Conservation (phyloP, 371 early-diverging fungal species). For the Circinella minor region DNA sequence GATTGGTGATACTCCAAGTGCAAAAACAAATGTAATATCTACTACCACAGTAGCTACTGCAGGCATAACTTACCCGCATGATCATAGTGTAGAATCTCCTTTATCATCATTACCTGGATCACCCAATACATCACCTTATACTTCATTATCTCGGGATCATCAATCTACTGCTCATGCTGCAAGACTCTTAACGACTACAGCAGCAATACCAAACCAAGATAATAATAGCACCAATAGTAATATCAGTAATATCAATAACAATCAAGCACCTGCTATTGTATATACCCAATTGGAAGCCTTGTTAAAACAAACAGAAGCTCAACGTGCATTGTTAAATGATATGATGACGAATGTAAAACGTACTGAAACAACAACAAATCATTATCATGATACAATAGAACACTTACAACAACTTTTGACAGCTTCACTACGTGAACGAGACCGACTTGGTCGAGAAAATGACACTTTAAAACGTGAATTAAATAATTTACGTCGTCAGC, state of each 20-base stretch:
- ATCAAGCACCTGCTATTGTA: conserved; percentile 12
- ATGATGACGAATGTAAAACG: conserved; percentile 13
- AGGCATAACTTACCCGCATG: background rate
- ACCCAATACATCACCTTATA: conserved; percentile 30
- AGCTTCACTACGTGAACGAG: conserved; percentile 52
- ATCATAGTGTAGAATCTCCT: conserved; percentile 13
- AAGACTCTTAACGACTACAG: background rate
- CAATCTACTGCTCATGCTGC: conserved; percentile 1
- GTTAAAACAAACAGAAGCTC: conserved; percentile 39
- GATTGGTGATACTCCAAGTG: conserved; percentile 26
- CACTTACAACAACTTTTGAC: conserved; percentile 52
- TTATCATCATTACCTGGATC: conserved; percentile 23
- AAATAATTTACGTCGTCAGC: conserved; percentile 35
- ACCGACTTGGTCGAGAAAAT: conserved; percentile 56
- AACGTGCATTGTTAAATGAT: conserved; percentile 38
- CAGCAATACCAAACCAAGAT: background rate
- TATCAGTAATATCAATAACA: no score
- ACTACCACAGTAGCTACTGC: background rate
- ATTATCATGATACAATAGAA: conserved; percentile 15
- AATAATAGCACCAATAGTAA: background rate
- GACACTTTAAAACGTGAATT: conserved; percentile 53
- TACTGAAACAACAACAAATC: no score
- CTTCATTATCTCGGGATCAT: conserved; percentile 36
- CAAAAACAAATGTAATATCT: background rate
- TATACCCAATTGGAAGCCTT: conserved; percentile 40